Percentiles rank a stretch among this genome's conserved stretches.
phyloP scores from a whole-genome alignment of 495 filamentous ascomycete genomes.

The Collariella sp. region DNA sequence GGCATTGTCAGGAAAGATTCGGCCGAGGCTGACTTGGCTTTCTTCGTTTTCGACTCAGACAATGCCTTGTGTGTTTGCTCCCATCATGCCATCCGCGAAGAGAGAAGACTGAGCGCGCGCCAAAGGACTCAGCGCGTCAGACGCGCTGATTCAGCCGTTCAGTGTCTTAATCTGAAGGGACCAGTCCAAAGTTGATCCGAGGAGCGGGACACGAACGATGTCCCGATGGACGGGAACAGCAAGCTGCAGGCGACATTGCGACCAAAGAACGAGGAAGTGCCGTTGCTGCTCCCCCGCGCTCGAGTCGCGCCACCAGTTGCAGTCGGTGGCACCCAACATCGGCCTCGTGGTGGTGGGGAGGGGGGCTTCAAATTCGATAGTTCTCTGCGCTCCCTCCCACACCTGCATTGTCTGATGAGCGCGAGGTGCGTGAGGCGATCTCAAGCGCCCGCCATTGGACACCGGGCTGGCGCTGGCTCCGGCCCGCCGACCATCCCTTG shows the following conservation, averaged over 20 bases:
- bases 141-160: background rate
- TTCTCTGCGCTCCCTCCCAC: slow-evolving; percentile 17
- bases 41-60: background rate
- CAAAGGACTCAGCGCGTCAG: no score
- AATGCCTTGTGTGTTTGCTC: background rate
- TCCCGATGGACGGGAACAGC: slow-evolving; percentile 12
- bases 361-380: slow-evolving; percentile 20
- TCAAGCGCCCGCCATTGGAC: slow-evolving; percentile 19
- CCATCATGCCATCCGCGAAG: no score
- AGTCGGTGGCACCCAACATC: background rate
- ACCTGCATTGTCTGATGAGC: slow-evolving; percentile 26
- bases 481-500: slow-evolving; percentile 10
- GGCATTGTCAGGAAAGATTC: slow-evolving; percentile 4
- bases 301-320: no score
- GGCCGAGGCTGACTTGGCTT: no score
- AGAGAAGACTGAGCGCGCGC: no score
- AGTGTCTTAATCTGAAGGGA: slow-evolving; percentile 13
- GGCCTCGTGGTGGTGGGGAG: slow-evolving; percentile 1
- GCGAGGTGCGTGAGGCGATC: slow-evolving; percentile 20
- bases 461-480: slow-evolving; percentile 19
- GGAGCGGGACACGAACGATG: slow-evolving; percentile 23
- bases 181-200: slow-evolving; percentile 22
- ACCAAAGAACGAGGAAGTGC: slow-evolving; percentile 14
- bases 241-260: slow-evolving; percentile 17
- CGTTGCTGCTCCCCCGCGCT: no score